Evolutionary conservation across 2,329 filamentous ascomycete genomes (phyloP), one percentile per base, ranked within the genome.

Genomic region (Botrytis hyacinthi): DNA sequence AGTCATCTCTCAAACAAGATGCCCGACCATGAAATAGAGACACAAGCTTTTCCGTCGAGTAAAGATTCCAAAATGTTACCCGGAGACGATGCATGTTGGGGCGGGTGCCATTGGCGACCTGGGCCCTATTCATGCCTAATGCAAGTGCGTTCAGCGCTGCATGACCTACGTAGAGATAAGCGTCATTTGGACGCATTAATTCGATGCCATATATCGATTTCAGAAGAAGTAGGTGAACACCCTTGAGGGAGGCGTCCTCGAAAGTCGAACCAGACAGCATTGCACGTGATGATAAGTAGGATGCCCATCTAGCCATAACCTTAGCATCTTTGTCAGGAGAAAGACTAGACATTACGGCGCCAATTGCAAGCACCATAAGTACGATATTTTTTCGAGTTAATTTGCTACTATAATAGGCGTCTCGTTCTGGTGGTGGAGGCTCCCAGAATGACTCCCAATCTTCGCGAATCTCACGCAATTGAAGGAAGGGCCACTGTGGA

Each of bases 301-400:
- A 44, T 42, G 61, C n/a, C 61, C 61, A 65, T 44, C 61, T 65
- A 29, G 61, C 61, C 61, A 65, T 65, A 65, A 29, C 37, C 37
- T 65, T 44, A n/a, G 61, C 61, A 44, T 65, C 61, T n/a, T 44
- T 44, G n/a, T 44, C n/a, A 18, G 61, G 61, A 20, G 61, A 65
- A 65, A 65, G 37, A 65, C 40, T 65, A 20, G 37, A 65, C 40
- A 65, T 65, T 32, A 65, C 37, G 10, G 61, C 61, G 9, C 61
- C 61, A 65, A 65, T 44, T 18, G 37, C 37, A 40, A 65, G 29
- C 6, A 65, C 61, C 61, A 44, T 65, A 14, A 65, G 26, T 29
- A 65, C 37, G 7, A 44, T 44, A 16, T 44, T 44, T 32, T 65
- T 65, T 3, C 61, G 40, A 42, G 61, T 44, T 32, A 44, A 22